Base-by-base conservation (phyloP, 129 eudicot species). In the Artemisia annua region DNA sequence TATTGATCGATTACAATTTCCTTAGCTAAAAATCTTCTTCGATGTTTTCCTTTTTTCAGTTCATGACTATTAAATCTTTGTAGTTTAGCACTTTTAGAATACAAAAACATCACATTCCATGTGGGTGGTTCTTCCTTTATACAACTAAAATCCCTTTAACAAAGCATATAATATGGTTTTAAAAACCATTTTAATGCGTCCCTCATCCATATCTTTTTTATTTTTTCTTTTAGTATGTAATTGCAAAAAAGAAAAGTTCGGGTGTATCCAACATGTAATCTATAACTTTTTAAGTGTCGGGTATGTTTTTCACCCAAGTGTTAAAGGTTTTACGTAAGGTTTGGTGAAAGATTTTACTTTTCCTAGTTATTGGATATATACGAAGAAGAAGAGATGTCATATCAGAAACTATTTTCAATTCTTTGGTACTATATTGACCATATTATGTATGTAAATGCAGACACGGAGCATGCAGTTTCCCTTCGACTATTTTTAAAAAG, bases 71-170 rank as follows among this genome's bases (percentile, higher is more conserved):
- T 46, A 18, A 46, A 77, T 60, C n/a, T 70, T 51, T 69, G 48
- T 60, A 70, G 63, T 76, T 20, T 35, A 61, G 70, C 52, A 7
- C 48, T 63, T 70, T 61, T 58, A 7, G 1, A 19, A 39, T 17
- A 35, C 13, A n/a, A 65, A 66, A 69, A 30, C 57, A 70, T 52
- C 66, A 54, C 66, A 67, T 75, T 75, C 66, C 67, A 65, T 75
- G 80, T 75, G 73, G 60, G 76, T 78, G 60, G 76, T 78, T 70
- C 55, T 20, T 63, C 75, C 57, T 61, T 77, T 77, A 59, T 51
- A n/a, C 35, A n/a, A 18, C 14, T 50, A 77, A 26, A 32, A 69
- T 20, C 55, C 20, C 57, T 77, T 77, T 77, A 35, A 46, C 28
- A 15, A 78, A 70, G 66, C 58, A 20, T 77, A 50, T 5, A 39